These are phyloP conservation scores for Paramecium sexaurelia DNA, from an alignment of 73 alveolate species.

Conservation along the genomic window DNA sequence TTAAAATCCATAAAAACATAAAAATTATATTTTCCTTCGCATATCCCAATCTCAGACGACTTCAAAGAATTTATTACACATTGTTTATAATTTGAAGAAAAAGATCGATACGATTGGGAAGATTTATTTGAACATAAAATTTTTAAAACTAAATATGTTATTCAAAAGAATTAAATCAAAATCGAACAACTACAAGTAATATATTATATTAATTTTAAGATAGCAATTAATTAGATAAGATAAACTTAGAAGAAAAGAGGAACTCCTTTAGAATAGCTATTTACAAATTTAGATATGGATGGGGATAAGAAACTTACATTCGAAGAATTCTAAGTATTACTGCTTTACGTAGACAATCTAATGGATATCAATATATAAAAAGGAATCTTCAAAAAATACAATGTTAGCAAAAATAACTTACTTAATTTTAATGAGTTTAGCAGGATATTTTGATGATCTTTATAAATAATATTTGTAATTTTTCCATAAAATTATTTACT, in stretches of 20 bases:
- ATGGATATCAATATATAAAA: not conserved
- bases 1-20: constrained; percentile 2
- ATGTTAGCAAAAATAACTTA: not conserved
- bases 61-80: not conserved
- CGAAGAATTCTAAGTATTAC: not conserved
- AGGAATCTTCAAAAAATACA: not conserved
- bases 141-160: not conserved
- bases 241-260: not conserved
- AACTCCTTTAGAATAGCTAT: not conserved
- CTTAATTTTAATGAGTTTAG: not conserved
- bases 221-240: not conserved
- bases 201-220: not conserved
- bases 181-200: not conserved
- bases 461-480: not conserved
- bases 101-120: not conserved
- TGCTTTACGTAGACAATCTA: not conserved
- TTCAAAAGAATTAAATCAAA: not conserved
- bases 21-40: not conserved
- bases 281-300: not conserved
- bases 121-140: constrained; percentile 1
- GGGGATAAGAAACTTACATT: not conserved
- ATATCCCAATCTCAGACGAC: not conserved
- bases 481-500: not conserved
- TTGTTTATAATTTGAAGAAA: not conserved
- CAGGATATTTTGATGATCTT: not conserved